phyloP scores from a whole-genome alignment of 345 rosid species.

The Conringia planisiliqua region DNA sequence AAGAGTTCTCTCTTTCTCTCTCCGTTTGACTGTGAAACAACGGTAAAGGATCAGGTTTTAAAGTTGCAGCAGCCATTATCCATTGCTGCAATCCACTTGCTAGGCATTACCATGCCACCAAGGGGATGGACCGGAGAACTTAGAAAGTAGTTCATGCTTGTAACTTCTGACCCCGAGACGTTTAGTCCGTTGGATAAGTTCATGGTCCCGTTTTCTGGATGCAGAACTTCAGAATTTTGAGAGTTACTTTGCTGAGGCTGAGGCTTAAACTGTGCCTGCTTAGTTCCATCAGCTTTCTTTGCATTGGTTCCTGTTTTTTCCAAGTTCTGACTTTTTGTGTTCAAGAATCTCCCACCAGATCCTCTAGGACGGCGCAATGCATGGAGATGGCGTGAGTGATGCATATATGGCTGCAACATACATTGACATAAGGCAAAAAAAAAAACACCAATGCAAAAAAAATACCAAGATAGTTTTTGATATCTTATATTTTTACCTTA shows the following conservation, averaged over 20 bases:
- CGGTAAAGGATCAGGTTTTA: slow-evolving; percentile 42
- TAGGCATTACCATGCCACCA: slow-evolving; percentile 61
- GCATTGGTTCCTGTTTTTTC: slow-evolving; percentile 35
- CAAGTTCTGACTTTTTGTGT: slow-evolving; percentile 37
- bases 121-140: slow-evolving; percentile 40
- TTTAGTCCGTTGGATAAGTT: slow-evolving; percentile 56
- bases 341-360: slow-evolving; percentile 94
- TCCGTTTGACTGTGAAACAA: slow-evolving; percentile 19
- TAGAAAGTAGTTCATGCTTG: slow-evolving; percentile 58
- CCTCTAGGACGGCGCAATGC: slow-evolving; percentile 99
- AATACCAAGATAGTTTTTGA: neutral
- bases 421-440: neutral
- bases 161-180: slow-evolving; percentile 68
- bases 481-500: slow-evolving; percentile 48
- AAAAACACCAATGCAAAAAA: neutral
- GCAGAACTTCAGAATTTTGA: slow-evolving; percentile 74
- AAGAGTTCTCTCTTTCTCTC: neutral
- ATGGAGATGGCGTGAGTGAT: slow-evolving; percentile 85
- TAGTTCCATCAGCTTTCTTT: slow-evolving; percentile 18
- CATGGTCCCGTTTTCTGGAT: slow-evolving; percentile 61
- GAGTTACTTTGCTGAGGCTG: slow-evolving; percentile 55
- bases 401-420: slow-evolving; percentile 76
- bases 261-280: slow-evolving; percentile 3
- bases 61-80: slow-evolving; percentile 55
- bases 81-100: slow-evolving; percentile 63